Evolutionary conservation across 768 basidiomycete species (phyloP), one percentile per base, ranked within the genome.

Genomic region (Gloeopeniophorella convolvens): DNA sequence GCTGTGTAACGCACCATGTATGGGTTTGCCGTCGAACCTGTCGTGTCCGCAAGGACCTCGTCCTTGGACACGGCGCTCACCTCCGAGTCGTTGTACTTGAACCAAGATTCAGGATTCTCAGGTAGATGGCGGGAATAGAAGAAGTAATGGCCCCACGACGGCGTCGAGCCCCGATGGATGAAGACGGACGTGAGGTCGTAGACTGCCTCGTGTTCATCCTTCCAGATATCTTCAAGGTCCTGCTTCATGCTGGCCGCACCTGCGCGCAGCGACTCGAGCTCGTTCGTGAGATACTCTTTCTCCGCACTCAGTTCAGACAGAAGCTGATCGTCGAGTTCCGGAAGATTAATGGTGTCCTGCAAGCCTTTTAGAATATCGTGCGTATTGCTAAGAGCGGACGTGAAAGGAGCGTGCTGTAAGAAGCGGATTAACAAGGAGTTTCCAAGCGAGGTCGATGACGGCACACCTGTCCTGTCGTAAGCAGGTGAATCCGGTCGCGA

Each of bases 151-250:
- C 92, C 92, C 69, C 82, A 92, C 6, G 85, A 86, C 2, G 89
- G 83, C 15, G 83, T 86, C 46, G 83, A 77, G 41, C 93, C 94
- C 24, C 94, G 84, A 66, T 98, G 94, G 52, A 97, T 86, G 72
- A 91, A 98, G 16, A 97, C 95, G 9, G 90, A 89, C 0, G 89
- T 91, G 36, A 98, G 76, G 62, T 96, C 90, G 63, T 96, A 98
- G 26, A 83, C 82, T 7, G 79, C 80, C 26, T 74, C 68, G 13
- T 64, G 74, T 36, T 80, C 80, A 56, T 82, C 78, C 37, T 68
- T 68, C 94, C 94, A 97, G 1, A 92, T 60, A 1, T 65, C 65
- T 59, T 94, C 89, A 28, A 95, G 65, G 48, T 83, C 77, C 28
- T 72, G 68, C 65, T 90, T 89, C 44, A 91, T 73, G 31, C 60